Evolutionary conservation across 2,329 filamentous ascomycete genomes (phyloP), one percentile per base, ranked within the genome.

Genomic region (Colletotrichum sp.): DNA sequence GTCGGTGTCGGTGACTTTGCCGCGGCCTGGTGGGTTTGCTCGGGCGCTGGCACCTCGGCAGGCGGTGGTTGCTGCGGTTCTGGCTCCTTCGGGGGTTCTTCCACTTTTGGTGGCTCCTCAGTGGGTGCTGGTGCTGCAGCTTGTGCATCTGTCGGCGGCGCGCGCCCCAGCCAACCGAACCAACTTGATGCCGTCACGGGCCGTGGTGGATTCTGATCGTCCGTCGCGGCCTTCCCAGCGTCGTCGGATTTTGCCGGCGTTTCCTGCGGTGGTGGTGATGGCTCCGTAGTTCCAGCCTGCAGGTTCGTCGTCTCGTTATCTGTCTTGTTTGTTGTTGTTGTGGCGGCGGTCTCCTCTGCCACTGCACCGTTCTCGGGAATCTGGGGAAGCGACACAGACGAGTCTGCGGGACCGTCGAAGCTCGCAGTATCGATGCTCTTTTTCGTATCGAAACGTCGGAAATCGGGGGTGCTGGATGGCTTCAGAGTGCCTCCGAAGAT

Each of bases 401-500:
- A 83, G 66, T 81, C 81, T 8, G 79, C 52, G 68, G 82, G 80
- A 26, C 82, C 81, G 65, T 84, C 81, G 34, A 83, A 34, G 72
- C 80, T 82, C 77, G 80, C 78, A 16, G 77, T 71, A 44, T 85
- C 84, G 60, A 77, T 67, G 59, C 78, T 79, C 77, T 83, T 89
- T 75, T 84, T 88, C 13, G 83, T 79, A 5, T 91, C 90, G 75
- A 88, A 92, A 59, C 89, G 88, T 71, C 86, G 87, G 36, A 92
- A 85, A 78, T 92, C 89, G 5, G 88, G 84, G 1, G 85, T 79
- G 10, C 85, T 84, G n/a, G 80, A 84, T 2, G 89, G 84, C 73
- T 87, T 88, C 64, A 88, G 82, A 4, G 89, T 91, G 64, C 88
- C 90, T 34, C 91, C 92, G 62, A 91, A 83, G 32, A 93, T 93